Evolutionary conservation across 441 rosid genomes (phyloP), one percentile per base, ranked within the genome.

Genomic region (Cnidoscolus chayamansa): DNA sequence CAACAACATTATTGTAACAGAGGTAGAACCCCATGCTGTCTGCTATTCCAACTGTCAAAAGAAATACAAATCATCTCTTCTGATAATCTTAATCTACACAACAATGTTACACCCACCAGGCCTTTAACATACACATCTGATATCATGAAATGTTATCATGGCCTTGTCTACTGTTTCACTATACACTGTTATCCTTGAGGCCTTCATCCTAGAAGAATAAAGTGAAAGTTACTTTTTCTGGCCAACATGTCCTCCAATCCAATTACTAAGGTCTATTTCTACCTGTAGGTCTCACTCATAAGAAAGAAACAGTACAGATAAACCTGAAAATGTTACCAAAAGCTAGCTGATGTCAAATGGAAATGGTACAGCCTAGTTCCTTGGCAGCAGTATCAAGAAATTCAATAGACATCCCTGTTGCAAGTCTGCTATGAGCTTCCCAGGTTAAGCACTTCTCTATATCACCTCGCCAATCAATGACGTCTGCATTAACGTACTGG

Each of bases 401-500:
- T 57, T 90, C 84, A 68, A 87, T 83, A 1, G 91, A 80, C 91
- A 84, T 81, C 62, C 93, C 95, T 8, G 86, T 83, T 4, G 86
- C 85, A 19, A 91, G 83, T 30, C 85, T 86, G 90, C 91, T 91
- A 68, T 85, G 94, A 77, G 96, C 98, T 88, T 95, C 99, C 98
- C 98, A 90, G n/a, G 86, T 87, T 59, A 95, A 71, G 82, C 97
- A 91, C 74, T 90, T 90, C 71, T 90, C 94, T 3, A 91, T 79
- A 55, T 95, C 90, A 10, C 89, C 79, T 80, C 89, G 88, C 98
- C 99, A 95, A 79, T 95, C 87, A 43, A 86, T 82, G 17, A 85
- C 63, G 9, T 75, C 91, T 9, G 83, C 61, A 12, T 83, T 86
- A 50, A 88, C 85, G 81, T 79, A 86, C 80, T 77, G 86, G 70